These are phyloP conservation scores for Phytophthora multivora DNA, from an alignment of 352 stramenopile species.

Conservation along the genomic window DNA sequence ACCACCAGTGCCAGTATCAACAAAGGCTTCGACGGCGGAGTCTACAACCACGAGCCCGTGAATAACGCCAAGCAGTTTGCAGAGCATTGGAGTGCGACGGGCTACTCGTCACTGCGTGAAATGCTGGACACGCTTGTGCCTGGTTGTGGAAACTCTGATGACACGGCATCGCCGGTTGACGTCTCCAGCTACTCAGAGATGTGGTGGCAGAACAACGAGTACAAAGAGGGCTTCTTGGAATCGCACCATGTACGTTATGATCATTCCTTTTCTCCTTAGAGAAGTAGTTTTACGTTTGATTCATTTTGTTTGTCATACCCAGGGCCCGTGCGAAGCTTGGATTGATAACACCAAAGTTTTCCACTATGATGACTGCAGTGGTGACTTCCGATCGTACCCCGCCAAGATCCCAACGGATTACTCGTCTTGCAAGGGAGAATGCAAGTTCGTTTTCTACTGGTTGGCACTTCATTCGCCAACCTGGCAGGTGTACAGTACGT, in stretches of 20 bases:
- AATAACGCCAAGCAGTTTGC: conserved; percentile 39
- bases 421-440: conserved; percentile 50
- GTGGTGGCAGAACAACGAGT: conserved; percentile 42
- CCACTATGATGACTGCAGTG: conserved; percentile 52
- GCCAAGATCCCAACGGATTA: conserved; percentile 58
- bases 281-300: background rate
- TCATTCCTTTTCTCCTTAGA: background rate
- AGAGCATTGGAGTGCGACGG: conserved; percentile 22
- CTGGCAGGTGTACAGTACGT: conserved; percentile 58
- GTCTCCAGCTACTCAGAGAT: conserved; percentile 32
- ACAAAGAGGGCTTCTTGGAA: conserved; percentile 34
- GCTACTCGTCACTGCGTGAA: conserved; percentile 30
- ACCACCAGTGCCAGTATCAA: conserved; percentile 25
- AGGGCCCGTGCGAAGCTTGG: conserved; percentile 58
- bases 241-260: conserved; percentile 35
- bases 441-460: conserved; percentile 60
- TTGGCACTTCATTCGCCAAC: conserved; percentile 39
- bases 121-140: conserved; percentile 38
- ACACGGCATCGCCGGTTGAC: conserved; percentile 22
- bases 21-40: conserved; percentile 26
- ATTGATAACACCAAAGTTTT: conserved; percentile 51
- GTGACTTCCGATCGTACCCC: conserved; percentile 40
- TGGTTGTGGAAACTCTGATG: conserved; percentile 31
- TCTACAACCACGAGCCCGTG: conserved; percentile 33
- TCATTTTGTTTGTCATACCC: background rate